Percentiles rank a stretch among this genome's conserved stretches.
phyloP scores from a whole-genome alignment of 164 flowering plant species.

The Euptelea pleiosperma region DNA sequence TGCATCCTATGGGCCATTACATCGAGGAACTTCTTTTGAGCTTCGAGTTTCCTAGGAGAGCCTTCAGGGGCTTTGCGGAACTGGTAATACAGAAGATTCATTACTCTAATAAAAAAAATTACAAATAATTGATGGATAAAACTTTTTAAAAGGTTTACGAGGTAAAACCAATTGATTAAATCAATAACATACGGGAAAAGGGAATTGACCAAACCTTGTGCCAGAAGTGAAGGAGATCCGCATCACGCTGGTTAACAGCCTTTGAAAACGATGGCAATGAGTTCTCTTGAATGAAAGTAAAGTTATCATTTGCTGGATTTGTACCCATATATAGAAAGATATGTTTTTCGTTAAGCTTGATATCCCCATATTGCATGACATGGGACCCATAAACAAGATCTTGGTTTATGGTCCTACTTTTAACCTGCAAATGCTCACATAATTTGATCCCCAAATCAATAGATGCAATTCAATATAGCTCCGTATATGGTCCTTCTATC shows the following conservation, averaged over 20 bases:
- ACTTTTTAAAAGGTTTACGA: too few species aligned
- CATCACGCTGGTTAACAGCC: constrained; percentile 78
- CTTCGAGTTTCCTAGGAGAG: constrained; percentile 52
- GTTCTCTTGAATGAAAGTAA: constrained; percentile 48
- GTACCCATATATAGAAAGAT: constrained; percentile 67
- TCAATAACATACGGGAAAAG: too few species aligned
- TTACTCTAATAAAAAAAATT: neutral
- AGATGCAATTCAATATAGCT: too few species aligned
- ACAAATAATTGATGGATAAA: too few species aligned
- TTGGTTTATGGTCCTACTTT: constrained; percentile 50
- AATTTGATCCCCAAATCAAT: neutral
- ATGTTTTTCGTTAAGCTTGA: constrained; percentile 38
- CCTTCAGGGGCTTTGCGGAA: constrained; percentile 72
- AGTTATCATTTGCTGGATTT: constrained; percentile 73
- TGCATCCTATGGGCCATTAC: constrained; percentile 73
- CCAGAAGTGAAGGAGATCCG: constrained; percentile 82
- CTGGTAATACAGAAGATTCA: too few species aligned
- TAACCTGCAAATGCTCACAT: constrained; percentile 53
- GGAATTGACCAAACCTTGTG: constrained; percentile 48
- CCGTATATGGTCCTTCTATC: too few species aligned
- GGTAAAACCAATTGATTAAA: too few species aligned
- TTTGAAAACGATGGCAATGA: constrained; percentile 36
- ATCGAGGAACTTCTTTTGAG: constrained; percentile 61
- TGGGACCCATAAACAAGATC: constrained; percentile 60
- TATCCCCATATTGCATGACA: constrained; percentile 87